Base-by-base conservation (phyloP, 2,329 filamentous ascomycete genomes). In the Cercospora nicotianae region DNA sequence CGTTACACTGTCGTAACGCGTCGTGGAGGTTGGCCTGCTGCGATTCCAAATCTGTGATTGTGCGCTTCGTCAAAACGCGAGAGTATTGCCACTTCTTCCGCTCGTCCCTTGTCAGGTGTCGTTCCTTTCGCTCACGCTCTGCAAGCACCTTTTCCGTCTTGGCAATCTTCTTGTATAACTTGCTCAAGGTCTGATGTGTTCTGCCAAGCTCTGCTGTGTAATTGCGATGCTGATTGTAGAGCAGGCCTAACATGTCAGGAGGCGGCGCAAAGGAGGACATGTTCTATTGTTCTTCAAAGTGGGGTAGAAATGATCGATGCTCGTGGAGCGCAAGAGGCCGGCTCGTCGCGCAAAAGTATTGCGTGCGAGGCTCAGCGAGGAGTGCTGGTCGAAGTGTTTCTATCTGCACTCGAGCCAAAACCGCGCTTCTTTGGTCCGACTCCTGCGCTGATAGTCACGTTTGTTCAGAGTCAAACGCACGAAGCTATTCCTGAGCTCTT, bases 51-150 rank as follows among this genome's bases (percentile, higher is more conserved):
- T 72, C 68, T 18, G 59, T 62, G 20, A 76, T 70, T 6, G 64
- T 68, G 18, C 67, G 63, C 58, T 71, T 74, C 12, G 74, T 67
- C 39, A 75, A 53, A 23, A 70, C 64, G 12, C 72, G 70, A 39
- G 70, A 66, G 68, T 74, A 76, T 61, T 76, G 73, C 61, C 73
- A 66, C 58, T 73, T 75, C 68, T 77, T 77, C 67, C 73, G 73
- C 59, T 73, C 70, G 45, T 70, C 70, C 48, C 76, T 69, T 3
- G 69, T 71, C 23, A 76, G 69, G 20, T 67, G 58, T 60, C 69
- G 61, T 42, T 72, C 70, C 55, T 74, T 57, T 36, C 73, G 68
- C 51, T 72, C 57, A 16, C 62, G 62, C 39, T 67, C 69, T 12
- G 67, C 69, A 7, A 75, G 71, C 23, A 67, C 65, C 23, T 59